Percentiles rank a stretch among this genome's conserved stretches.
Evolutionary conservation across 257 asterid species (phyloP).

Genomic region (Capsicum chinense): DNA sequence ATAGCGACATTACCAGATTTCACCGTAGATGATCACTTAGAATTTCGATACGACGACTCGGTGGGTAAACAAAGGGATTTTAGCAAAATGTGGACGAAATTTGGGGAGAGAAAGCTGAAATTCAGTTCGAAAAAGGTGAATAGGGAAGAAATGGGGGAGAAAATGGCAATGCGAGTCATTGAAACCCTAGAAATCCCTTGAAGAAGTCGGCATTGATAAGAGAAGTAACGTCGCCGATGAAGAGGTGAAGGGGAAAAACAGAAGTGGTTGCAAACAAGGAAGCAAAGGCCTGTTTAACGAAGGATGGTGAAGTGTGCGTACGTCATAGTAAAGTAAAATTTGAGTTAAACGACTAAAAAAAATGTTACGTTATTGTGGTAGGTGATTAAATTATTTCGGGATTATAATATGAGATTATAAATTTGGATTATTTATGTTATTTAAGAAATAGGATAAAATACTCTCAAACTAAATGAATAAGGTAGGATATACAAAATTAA

Average conservation of each 20-base stretch:
- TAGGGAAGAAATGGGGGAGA: background rate
- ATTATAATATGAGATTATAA: no score
- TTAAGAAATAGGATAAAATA: no score
- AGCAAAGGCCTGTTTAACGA: background rate
- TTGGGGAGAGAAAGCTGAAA: background rate
- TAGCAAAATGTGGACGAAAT: background rate
- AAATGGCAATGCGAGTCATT: constrained; percentile 7
- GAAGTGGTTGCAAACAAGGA: background rate
- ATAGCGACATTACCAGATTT: background rate
- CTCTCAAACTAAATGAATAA: no score
- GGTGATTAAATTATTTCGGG: no score
- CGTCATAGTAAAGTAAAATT: no score
- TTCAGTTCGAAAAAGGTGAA: background rate
- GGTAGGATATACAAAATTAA: no score
- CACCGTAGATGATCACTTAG: background rate
- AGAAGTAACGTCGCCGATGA: constrained; percentile 1
- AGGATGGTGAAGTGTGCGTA: background rate
- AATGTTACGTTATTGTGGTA: no score
- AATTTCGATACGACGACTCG: background rate
- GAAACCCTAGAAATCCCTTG: constrained; percentile 36
- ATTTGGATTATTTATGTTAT: no score
- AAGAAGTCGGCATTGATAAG: background rate
- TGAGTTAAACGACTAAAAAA: no score
- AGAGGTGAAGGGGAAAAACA: background rate
- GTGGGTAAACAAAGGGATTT: background rate